Evolutionary conservation across 192 early-diverging fungal species (phyloP), one percentile per base, ranked within the genome.

Genomic region (Coemansia sp.): DNA sequence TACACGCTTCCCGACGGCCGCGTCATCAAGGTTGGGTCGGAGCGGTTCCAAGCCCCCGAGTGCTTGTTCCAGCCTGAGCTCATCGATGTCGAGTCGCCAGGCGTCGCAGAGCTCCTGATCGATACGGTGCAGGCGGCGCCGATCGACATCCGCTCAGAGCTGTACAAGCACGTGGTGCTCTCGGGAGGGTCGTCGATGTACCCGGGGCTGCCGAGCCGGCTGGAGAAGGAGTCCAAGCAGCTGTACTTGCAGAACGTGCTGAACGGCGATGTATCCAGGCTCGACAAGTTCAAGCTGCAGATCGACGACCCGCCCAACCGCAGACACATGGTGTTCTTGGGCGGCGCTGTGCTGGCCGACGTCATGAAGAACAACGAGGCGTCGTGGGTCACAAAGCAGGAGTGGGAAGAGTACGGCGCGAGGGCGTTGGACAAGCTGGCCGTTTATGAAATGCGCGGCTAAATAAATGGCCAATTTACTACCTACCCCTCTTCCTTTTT

Each of bases 131-230:
- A 98, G 74, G 76, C 93, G 8, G 94, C 91, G 2, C 92, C 95
- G 51, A 84, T 95, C 63, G 98, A 99, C 78, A 90, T 94, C 61
- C 92, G 98, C 43, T 63, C 94, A 8, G 96, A 98, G 39, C 86
- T 99, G 30, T 99, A 97, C 89, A 95, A 93, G 72, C 93, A 98
- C 66, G 95, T 99, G 78, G 93, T 99, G 35, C 85, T 99, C 20
- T 99, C 98, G 38, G 98, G 98, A 55, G 98, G 98, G 15, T 94
- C 95, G 5, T 94, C 97, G 68, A 98, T 99, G 98, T 98, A 98
- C 77, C 95, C 97, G 8, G 98, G 98, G 67, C 83, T 99, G 41
- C 96, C 98, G 26, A 93, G 89, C 76, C 92, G 98, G 59, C 84
- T 99, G 39, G 98, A 99, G 81, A 98, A 98, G 87, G 98, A 99